These are phyloP conservation scores for Colletotrichum filicis DNA, from an alignment of 2,329 filamentous ascomycete species.

Conservation along the genomic window DNA sequence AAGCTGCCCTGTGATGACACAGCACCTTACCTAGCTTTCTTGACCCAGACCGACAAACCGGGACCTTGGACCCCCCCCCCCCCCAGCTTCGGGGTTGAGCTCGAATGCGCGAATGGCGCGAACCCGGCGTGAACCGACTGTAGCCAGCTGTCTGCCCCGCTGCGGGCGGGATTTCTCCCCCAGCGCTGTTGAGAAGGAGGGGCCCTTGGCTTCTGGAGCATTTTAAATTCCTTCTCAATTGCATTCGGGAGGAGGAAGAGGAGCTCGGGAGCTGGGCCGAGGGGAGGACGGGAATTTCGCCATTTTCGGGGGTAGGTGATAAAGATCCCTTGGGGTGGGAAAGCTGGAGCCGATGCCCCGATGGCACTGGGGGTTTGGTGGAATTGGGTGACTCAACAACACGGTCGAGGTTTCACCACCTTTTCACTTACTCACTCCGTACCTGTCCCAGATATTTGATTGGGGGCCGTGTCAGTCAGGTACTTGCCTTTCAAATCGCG, in stretches of 20 bases:
- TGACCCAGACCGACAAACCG: background rate
- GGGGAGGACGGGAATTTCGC: background rate
- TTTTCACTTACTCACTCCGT: background rate
- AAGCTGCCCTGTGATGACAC: background rate
- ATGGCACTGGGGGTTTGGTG: background rate
- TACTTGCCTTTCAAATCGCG: too few relatives aligned
- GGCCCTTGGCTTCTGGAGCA: background rate
- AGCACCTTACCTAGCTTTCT: background rate
- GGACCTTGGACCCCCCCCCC: background rate
- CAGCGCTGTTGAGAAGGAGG: constrained; percentile 11
- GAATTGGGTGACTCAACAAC: constrained; percentile 10
- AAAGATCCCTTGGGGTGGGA: background rate
- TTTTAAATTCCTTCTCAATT: background rate
- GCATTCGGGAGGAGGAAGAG: background rate
- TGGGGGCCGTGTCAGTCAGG: background rate
- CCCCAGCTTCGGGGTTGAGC: constrained; percentile 68
- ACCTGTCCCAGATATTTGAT: background rate
- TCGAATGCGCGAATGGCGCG: constrained; percentile 70
- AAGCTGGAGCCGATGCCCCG: background rate
- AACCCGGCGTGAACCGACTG: constrained; percentile 24
- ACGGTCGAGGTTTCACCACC: background rate
- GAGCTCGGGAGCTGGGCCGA: background rate
- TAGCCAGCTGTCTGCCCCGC: constrained; percentile 26
- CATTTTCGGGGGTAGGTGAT: background rate
- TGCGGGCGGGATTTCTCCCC: background rate